A percentile compares a stretch with the other conserved stretches of the same genome.
These are phyloP conservation scores for Rhypophila decipiens DNA, from an alignment of 495 filamentous ascomycete species.

Conservation along the genomic window DNA sequence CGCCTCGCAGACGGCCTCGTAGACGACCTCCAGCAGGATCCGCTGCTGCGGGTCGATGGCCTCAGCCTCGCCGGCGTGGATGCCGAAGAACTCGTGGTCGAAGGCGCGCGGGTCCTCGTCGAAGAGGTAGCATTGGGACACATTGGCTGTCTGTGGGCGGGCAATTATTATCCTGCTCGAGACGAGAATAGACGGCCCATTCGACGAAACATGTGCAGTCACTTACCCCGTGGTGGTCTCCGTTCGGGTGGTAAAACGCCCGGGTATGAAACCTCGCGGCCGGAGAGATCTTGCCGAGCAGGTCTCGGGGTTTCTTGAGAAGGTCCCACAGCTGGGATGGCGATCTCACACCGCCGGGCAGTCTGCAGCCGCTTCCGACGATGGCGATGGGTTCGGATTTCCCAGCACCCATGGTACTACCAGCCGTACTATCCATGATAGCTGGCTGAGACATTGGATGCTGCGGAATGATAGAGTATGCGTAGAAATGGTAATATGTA, in stretches of 20 bases:
- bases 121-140: slow-evolving; percentile 56
- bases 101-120: slow-evolving; percentile 20
- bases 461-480: too few relatives aligned
- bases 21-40: slow-evolving; percentile 41
- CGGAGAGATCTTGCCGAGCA: slow-evolving; percentile 34
- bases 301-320: slow-evolving; percentile 2
- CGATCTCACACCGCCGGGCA: slow-evolving; percentile 40
- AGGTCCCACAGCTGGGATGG: slow-evolving; percentile 40
- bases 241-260: slow-evolving; percentile 52
- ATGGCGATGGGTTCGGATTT: slow-evolving; percentile 38
- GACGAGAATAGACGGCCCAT: neutral
- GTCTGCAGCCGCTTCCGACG: slow-evolving; percentile 45
- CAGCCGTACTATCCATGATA: neutral
- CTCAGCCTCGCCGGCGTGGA: slow-evolving; percentile 37
- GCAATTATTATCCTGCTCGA: neutral
- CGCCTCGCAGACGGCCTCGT: slow-evolving; percentile 40
- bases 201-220: too few relatives aligned
- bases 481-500: too few relatives aligned
- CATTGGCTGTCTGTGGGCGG: slow-evolving; percentile 28
- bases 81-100: slow-evolving; percentile 53
- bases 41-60: slow-evolving; percentile 50
- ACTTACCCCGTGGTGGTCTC: neutral
- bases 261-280: slow-evolving; percentile 51
- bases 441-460: too few relatives aligned
- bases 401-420: neutral